Evolutionary conservation across 1,139 yeast species (phyloP).

Genomic region (Tardiomyces digboiensis): DNA sequence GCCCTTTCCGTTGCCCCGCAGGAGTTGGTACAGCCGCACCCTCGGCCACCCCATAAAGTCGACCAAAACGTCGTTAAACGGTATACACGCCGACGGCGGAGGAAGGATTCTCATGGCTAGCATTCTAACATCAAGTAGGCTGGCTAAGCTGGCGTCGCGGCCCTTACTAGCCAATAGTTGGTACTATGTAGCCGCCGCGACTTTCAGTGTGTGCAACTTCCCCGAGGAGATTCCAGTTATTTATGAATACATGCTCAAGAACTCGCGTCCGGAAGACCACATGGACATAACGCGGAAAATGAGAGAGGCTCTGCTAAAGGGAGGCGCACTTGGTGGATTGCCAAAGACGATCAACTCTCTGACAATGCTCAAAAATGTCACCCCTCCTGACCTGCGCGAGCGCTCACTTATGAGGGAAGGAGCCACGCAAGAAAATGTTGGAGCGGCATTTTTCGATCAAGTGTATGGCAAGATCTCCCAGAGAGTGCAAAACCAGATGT

Average conservation of each 20-base stretch:
- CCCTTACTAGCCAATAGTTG: constrained; percentile 49
- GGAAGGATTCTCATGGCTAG: too few relatives aligned
- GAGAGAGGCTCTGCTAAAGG: constrained; percentile 69
- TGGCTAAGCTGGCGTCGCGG: constrained; percentile 44
- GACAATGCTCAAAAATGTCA: constrained; percentile 51
- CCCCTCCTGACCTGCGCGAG: constrained; percentile 44
- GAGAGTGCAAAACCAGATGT: constrained; percentile 59
- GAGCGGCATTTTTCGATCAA: constrained; percentile 55
- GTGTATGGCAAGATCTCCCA: constrained; percentile 68
- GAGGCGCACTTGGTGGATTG: constrained; percentile 70
- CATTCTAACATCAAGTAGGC: constrained; percentile 51
- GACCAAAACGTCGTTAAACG: too few relatives aligned
- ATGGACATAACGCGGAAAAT: constrained; percentile 43
- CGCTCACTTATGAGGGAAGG: constrained; percentile 11
- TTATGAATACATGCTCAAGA: constrained; percentile 63
- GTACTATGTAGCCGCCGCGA: constrained; percentile 74
- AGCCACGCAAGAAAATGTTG: constrained; percentile 11
- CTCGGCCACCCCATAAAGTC: too few relatives aligned
- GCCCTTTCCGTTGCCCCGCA: too few relatives aligned
- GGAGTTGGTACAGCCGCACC: too few relatives aligned
- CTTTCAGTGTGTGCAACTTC: constrained; percentile 70
- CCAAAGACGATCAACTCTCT: constrained; percentile 81
- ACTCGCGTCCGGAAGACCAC: constrained; percentile 13
- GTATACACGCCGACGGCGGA: too few relatives aligned
- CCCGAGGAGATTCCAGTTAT: constrained; percentile 74